These are phyloP conservation scores for Pseudogymnoascus sp. DNA, from an alignment of 2,329 filamentous ascomycete species.

Conservation along the genomic window DNA sequence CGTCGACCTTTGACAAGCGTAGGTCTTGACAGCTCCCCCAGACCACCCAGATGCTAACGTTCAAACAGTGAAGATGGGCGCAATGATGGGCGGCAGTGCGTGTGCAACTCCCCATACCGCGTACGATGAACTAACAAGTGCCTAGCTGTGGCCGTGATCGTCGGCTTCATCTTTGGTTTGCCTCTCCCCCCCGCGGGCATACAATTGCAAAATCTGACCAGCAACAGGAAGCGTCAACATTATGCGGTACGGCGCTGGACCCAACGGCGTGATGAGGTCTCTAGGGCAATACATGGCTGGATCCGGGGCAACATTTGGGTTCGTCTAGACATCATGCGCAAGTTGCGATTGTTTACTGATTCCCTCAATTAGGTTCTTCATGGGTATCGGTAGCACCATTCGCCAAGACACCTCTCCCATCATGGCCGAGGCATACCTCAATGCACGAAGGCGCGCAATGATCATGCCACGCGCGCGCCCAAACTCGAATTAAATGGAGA, in stretches of 20 bases:
- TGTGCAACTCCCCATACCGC: conserved; percentile 23
- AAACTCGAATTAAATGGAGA: neutral
- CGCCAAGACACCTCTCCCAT: conserved; percentile 78
- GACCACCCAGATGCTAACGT: conserved; percentile 17
- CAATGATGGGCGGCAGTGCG: conserved; percentile 97
- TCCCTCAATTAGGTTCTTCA: conserved; percentile 68
- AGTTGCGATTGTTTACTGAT: conserved; percentile 17
- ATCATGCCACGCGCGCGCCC: conserved; percentile 41
- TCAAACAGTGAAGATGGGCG: conserved; percentile 85
- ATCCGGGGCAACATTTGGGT: conserved; percentile 95
- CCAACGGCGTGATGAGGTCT: conserved; percentile 89
- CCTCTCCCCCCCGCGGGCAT: conserved; percentile 2
- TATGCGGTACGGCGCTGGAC: conserved; percentile 86
- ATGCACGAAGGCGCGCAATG: conserved; percentile 67
- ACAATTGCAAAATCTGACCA: neutral
- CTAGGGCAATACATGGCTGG: conserved; percentile 95
- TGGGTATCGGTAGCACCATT: conserved; percentile 96
- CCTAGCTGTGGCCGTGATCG: conserved; percentile 86
- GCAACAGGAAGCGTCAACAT: conserved; percentile 81
- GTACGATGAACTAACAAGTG: conserved; percentile 20
- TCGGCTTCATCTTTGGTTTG: conserved; percentile 95
- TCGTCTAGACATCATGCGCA: conserved; percentile 29
- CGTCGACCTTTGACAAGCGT: conserved; percentile 68
- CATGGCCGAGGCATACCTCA: conserved; percentile 67
- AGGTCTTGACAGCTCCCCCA: conserved; percentile 27